Base-by-base conservation (phyloP, 2,329 filamentous ascomycete genomes). In the Trichoderma afroharzianum region DNA sequence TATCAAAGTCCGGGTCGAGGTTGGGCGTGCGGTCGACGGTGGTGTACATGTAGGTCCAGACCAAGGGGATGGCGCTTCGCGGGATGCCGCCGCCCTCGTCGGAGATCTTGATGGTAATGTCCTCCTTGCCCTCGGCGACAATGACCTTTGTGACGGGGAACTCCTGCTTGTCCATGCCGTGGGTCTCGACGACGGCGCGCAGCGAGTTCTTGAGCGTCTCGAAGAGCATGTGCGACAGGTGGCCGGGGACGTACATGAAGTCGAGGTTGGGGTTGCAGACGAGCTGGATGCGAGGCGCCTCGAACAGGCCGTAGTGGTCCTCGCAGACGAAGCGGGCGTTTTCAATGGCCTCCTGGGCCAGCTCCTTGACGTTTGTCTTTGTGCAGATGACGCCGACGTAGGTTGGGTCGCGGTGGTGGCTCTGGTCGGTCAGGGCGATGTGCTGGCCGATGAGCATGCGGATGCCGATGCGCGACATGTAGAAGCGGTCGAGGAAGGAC, bases 41-140 rank as follows among this genome's bases (percentile, higher is more conserved):
- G 43, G 96, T 99, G 82, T 99, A 99, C 96, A 98, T 99, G 82
- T 99, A 99, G 14, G 96, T 99, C 96, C 96, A 99, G n/a, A 98
- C 96, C 15, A 99, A 87, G 6, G 96, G 96, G 74, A 99, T 98
- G 67, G 94, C 90, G 77, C 93, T 97, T 77, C 96, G 87, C 0
- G 96, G 94, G 68, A 99, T 98, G 73, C 96, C 96, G 74, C 96
- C 96, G 72, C 96, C 96, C 83, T 99, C 96, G 80, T 99, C 96
- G 5, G 92, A 93, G 77, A 99, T 92, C 84, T 99, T 99, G 85
- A 99, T 98, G 6, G 96, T 99, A 78, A 99, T 99, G 79, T 99
- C 96, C 83, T 99, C 96, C 80, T 96, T 95, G 72, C 96, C 96
- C 82, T 99, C 95, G 36, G 96, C 96, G 33, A 99, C 94, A 73